Evolutionary conservation across 768 basidiomycete species (phyloP).

Genomic region (Tephrocybe rancida): DNA sequence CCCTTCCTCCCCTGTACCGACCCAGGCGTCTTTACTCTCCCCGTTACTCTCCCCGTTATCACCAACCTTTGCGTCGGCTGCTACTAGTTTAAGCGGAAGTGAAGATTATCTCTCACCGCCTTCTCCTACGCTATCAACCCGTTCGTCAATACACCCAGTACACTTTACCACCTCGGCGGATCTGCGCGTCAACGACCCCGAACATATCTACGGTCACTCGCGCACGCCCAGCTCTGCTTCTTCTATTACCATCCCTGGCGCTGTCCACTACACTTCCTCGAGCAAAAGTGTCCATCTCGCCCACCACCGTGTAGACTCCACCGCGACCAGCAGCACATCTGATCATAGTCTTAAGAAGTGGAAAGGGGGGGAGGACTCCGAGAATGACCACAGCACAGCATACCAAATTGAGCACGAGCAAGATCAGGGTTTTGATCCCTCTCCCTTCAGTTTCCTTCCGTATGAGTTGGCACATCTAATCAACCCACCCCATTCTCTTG

Average conservation of each 20-base stretch:
- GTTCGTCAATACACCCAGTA: conserved; percentile 45
- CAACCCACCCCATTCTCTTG: conserved; percentile 79
- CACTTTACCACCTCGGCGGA: conserved; percentile 57
- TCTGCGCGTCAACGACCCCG: conserved; percentile 71
- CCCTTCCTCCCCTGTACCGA: no score
- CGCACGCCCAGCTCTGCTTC: conserved; percentile 60
- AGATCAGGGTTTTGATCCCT: conserved; percentile 50
- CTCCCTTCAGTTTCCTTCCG: conserved; percentile 77
- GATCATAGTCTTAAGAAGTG: conserved; percentile 22
- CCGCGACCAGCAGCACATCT: no score
- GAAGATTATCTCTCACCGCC: no score
- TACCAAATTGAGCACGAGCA: conserved; percentile 39
- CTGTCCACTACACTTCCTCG: conserved; percentile 20
- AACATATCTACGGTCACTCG: conserved; percentile 39
- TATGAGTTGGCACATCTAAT: conserved; percentile 80
- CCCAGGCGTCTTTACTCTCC: no score
- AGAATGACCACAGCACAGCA: conserved; percentile 28
- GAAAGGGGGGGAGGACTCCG: conserved; percentile 24
- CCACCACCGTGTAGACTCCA: conserved; percentile 40
- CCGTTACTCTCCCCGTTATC: no score
- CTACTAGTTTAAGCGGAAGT: no score
- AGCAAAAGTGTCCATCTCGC: conserved; percentile 24
- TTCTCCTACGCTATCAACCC: conserved; percentile 75
- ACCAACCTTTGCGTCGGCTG: no score
- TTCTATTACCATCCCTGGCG: conserved; percentile 54